Percentiles rank a stretch among this genome's conserved stretches.
phyloP scores from a whole-genome alignment of 345 rosid genomes.

The Ceriops tagal region DNA sequence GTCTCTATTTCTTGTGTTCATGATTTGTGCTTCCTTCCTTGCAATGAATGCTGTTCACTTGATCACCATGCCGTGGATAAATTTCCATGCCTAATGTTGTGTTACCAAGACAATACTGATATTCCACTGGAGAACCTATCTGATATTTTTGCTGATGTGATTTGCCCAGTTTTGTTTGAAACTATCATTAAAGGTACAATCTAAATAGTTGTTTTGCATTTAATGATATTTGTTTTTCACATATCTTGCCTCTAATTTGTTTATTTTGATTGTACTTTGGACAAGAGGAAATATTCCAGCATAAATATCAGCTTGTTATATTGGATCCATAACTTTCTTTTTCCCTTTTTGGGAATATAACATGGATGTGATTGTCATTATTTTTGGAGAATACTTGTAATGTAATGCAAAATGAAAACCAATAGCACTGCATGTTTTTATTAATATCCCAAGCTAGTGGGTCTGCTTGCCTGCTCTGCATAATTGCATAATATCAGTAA shows the following conservation, averaged over 20 bases:
- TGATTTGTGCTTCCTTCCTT: conserved; percentile 27
- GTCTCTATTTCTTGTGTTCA: not conserved
- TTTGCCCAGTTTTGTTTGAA: conserved; percentile 73
- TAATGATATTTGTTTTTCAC: conserved; percentile 4
- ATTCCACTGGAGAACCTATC: conserved; percentile 42
- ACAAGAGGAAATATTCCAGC: too few relatives aligned
- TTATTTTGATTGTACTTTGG: too few relatives aligned
- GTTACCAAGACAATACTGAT: conserved; percentile 37
- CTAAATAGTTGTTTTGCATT: conserved; percentile 9
- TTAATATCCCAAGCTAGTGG: too few relatives aligned
- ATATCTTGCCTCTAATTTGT: not conserved
- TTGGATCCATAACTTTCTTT: too few relatives aligned
- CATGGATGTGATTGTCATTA: too few relatives aligned
- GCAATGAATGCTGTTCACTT: conserved; percentile 72
- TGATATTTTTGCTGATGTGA: conserved; percentile 51
- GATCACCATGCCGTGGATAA: conserved; percentile 41
- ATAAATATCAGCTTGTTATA: too few relatives aligned
- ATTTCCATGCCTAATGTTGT: conserved; percentile 70
- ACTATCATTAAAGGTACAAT: conserved; percentile 78
- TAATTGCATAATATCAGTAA: too few relatives aligned
- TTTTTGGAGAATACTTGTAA: too few relatives aligned
- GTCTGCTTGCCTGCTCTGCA: too few relatives aligned
- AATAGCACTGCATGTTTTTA: too few relatives aligned
- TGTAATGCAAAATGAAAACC: too few relatives aligned
- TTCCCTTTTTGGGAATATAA: too few relatives aligned